Percentiles rank a stretch among this genome's conserved stretches.
These are phyloP conservation scores for Cyclocybe aegerita DNA, from an alignment of 768 basidiomycete genomes.

Conservation along the genomic window DNA sequence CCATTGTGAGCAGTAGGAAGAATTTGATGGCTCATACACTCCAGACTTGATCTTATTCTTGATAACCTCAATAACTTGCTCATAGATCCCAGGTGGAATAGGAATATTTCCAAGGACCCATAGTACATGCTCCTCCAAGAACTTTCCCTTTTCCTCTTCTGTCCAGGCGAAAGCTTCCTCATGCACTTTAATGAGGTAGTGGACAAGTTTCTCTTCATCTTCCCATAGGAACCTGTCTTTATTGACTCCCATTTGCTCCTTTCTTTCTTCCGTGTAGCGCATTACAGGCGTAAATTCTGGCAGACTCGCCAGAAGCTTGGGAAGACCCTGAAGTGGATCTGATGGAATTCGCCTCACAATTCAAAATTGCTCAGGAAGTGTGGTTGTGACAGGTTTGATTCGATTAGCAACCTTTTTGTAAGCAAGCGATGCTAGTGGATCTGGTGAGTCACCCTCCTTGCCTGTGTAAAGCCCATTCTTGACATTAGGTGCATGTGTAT, in stretches of 20 bases:
- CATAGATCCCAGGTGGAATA: constrained; percentile 27
- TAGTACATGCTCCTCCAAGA: constrained; percentile 26
- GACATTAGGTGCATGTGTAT: background rate
- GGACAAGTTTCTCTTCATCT: background rate
- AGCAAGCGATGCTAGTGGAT: constrained; percentile 5
- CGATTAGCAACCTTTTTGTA: constrained; percentile 33
- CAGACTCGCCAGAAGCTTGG: constrained; percentile 17
- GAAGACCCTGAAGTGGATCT: constrained; percentile 31
- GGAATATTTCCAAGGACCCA: constrained; percentile 29
- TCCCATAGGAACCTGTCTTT: background rate
- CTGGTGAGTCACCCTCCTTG: background rate
- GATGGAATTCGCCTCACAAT: constrained; percentile 28
- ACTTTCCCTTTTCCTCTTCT: constrained; percentile 11
- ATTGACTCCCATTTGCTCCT: background rate
- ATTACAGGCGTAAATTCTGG: background rate
- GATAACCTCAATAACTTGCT: constrained; percentile 23
- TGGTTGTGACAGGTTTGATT: constrained; percentile 32
- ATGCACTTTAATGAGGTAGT: background rate
- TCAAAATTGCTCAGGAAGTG: constrained; percentile 29
- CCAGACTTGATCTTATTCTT: constrained; percentile 23
- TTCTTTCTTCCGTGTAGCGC: background rate
- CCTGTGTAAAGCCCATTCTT: background rate
- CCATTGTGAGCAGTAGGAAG: too few relatives aligned
- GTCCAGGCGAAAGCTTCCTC: background rate
- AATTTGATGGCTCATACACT: too few relatives aligned